These are phyloP conservation scores for Microsporum ferrugineum DNA, from an alignment of 2,329 filamentous ascomycete species.

Conservation along the genomic window DNA sequence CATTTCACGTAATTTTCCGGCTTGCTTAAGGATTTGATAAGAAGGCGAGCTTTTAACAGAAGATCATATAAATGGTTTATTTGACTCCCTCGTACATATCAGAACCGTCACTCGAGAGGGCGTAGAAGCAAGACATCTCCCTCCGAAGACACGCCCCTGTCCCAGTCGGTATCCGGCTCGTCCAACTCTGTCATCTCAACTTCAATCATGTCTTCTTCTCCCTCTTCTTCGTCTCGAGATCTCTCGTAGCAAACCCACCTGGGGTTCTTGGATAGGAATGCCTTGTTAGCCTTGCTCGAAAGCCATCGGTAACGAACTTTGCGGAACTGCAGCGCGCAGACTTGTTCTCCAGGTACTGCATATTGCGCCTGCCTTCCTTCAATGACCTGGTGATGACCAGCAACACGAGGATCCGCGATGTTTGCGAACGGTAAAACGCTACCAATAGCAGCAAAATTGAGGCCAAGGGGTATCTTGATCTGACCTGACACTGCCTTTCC, in stretches of 20 bases:
- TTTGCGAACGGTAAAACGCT: background rate
- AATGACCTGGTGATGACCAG: background rate
- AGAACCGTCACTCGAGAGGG: too few relatives aligned
- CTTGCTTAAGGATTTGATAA: too few relatives aligned
- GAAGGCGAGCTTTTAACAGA: too few relatives aligned
- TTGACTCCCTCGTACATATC: too few relatives aligned
- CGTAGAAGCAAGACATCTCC: too few relatives aligned
- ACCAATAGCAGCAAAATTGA: background rate
- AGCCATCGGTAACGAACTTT: background rate
- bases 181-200: background rate
- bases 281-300: background rate
- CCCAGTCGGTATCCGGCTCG: too few relatives aligned
- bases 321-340: background rate
- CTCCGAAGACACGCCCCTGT: too few relatives aligned
- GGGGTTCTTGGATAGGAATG: background rate
- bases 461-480: background rate
- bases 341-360: background rate
- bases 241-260: background rate
- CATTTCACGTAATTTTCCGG: too few relatives aligned
- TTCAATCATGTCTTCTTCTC: background rate
- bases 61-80: too few relatives aligned
- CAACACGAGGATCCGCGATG: background rate
- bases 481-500: background rate
- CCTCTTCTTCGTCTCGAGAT: background rate
- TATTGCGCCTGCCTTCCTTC: background rate